Conservation (phyloP, 768 basidiomycete genomes). For the Hericium erinaceus region DNA sequence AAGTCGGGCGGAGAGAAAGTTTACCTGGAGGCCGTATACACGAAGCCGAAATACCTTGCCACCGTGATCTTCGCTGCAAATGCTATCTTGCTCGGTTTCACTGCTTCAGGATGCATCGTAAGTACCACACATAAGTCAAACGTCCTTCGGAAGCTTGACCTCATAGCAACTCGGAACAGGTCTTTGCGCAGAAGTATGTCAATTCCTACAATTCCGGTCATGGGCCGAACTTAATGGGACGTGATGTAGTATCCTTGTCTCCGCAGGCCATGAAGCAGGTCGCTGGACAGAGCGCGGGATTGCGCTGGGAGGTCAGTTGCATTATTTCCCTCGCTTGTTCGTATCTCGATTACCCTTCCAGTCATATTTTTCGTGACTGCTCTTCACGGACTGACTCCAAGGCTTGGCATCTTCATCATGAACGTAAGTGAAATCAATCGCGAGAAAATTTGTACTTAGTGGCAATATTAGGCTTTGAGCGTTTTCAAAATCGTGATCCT, state of each 20-base stretch:
- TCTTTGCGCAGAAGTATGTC: constrained; percentile 22
- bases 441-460: not conserved
- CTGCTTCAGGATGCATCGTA: constrained; percentile 40
- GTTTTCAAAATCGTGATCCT: constrained; percentile 48
- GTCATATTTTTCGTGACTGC: constrained; percentile 42
- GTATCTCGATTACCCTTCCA: constrained; percentile 11
- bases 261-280: constrained; percentile 29
- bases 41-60: constrained; percentile 34
- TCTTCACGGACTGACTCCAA: constrained; percentile 44
- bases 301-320: constrained; percentile 39
- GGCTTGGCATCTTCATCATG: constrained; percentile 41
- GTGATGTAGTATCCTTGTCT: constrained; percentile 35
- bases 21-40: constrained; percentile 48
- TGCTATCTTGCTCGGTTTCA: constrained; percentile 36
- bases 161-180: constrained; percentile 12
- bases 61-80: constrained; percentile 41
- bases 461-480: constrained; percentile 30
- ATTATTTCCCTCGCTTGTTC: not conserved
- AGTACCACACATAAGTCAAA: constrained; percentile 12
- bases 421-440: constrained; percentile 29
- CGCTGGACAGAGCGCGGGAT: constrained; percentile 50
- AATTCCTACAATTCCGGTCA: not conserved
- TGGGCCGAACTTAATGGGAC: not conserved
- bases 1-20: constrained; percentile 57
- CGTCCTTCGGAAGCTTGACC: not conserved